Evolutionary conservation across 495 filamentous ascomycete species (phyloP).

Genomic region (Hypoxylon crocopeplum): DNA sequence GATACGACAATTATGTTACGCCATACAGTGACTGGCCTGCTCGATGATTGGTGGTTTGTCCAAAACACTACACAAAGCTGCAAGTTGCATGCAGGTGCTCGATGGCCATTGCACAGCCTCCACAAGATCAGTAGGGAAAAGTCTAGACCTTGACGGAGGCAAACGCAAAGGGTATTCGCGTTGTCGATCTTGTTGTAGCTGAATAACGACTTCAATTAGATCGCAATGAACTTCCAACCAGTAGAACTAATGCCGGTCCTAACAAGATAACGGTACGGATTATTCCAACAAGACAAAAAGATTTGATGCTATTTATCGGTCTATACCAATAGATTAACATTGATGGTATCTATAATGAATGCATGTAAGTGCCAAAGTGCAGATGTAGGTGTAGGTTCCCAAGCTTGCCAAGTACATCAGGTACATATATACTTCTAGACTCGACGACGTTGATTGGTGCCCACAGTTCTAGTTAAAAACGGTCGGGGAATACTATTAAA

Average conservation of each 20-base stretch:
- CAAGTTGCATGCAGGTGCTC: not conserved
- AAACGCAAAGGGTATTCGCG: not conserved
- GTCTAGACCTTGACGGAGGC: not conserved
- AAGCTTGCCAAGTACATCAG: no score
- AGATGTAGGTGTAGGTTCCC: no score
- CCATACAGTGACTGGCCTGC: not conserved
- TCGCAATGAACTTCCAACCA: not conserved
- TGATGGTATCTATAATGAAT: no score
- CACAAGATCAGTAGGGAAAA: not conserved
- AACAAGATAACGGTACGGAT: not conserved
- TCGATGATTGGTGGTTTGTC: not conserved
- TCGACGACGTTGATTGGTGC: conserved; percentile 26
- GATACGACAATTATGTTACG: not conserved
- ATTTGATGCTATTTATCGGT: no score
- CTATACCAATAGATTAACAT: no score
- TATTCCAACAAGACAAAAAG: no score
- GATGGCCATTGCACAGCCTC: not conserved
- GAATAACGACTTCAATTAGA: not conserved
- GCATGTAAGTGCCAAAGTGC: no score
- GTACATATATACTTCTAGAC: no score
- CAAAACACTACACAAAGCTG: not conserved
- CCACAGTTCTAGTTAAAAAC: conserved; percentile 22
- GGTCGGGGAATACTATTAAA: conserved; percentile 9
- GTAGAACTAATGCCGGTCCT: not conserved
- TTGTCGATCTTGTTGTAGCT: not conserved